Percentiles rank a stretch among this genome's conserved stretches.
Evolutionary conservation across 352 stramenopile species (phyloP).

Genomic region (Thalassiosira mediterranea): DNA sequence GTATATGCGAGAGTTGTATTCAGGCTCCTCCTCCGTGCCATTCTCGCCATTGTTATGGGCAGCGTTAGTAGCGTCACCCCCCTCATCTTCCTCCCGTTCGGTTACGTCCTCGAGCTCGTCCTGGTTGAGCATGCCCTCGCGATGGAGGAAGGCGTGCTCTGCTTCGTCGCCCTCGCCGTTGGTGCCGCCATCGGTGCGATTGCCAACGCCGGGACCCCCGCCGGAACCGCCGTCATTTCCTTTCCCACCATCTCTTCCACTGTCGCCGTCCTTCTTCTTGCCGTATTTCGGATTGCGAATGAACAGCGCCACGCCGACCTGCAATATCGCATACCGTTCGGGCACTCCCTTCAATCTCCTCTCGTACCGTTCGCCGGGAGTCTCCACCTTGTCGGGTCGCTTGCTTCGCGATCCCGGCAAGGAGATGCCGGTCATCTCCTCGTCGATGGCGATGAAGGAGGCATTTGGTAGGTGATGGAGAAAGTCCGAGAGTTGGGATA

Average conservation of each 20-base stretch:
- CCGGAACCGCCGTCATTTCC: not conserved
- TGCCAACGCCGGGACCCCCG: not conserved
- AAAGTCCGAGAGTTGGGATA: slow-evolving; percentile 51
- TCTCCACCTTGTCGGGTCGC: slow-evolving; percentile 59
- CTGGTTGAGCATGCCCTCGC: slow-evolving; percentile 40
- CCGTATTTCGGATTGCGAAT: slow-evolving; percentile 51
- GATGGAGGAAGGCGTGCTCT: slow-evolving; percentile 46
- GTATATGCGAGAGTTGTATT: slow-evolving; percentile 58
- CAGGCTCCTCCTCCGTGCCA: slow-evolving; percentile 3
- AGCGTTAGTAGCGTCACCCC: not conserved
- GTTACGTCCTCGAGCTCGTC: slow-evolving; percentile 44
- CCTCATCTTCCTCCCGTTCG: slow-evolving; percentile 28
- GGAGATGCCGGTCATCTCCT: slow-evolving; percentile 81
- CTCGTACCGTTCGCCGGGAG: slow-evolving; percentile 55
- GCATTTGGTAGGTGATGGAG: slow-evolving; percentile 63
- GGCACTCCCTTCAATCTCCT: slow-evolving; percentile 52
- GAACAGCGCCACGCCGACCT: slow-evolving; percentile 76
- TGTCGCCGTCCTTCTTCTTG: not conserved
- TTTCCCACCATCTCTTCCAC: not conserved
- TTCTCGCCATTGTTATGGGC: not conserved
- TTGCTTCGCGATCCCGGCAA: slow-evolving; percentile 14
- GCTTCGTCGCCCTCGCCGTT: slow-evolving; percentile 15
- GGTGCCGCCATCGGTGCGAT: not conserved
- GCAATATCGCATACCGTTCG: slow-evolving; percentile 74
- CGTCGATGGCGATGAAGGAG: slow-evolving; percentile 75